Evolutionary conservation across 2,329 filamentous ascomycete species (phyloP), one percentile per base, ranked within the genome.

Genomic region (Microdochium trichocladiopsis): DNA sequence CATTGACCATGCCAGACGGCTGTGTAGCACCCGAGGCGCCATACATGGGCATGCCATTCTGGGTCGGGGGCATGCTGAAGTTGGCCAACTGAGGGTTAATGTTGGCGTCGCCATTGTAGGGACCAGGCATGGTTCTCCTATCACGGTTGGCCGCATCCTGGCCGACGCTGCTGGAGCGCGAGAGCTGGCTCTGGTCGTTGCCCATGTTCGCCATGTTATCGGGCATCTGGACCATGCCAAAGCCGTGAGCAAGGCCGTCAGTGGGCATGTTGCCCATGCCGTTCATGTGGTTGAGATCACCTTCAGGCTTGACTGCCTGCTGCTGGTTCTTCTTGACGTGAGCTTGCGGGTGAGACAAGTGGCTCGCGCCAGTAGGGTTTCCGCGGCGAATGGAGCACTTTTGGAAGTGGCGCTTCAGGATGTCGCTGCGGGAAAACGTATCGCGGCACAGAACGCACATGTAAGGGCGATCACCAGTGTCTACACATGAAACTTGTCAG

Each of bases 361-460:
- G 94, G 66, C 89, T 96, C 57, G 90, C 90, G 61, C 92, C 92
- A 16, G 91, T 96, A 51, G 94, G 93, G 72, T 97, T 97, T 53
- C 94, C 94, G 67, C 94, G 87, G 63, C 94, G 86, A 59, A 96
- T 90, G 37, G 94, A 96, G 75, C 94, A 99, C 77, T 99, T 99
- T 72, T 96, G 92, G 74, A 97, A 99, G 74, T 99, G 94, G 59
- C 94, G 90, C 79, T 99, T 99, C 64, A 99, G 76, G 59, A 99
- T 97, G 68, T 99, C 94, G 78, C 91, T 96, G 69, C 94, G 87
- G 49, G 90, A 96, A 73, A 99, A 99, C 31, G 92, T 97, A 72
- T 97, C 94, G 70, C 94, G 91, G 78, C 94, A 99, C 50, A 99
- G 79, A 59, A 95, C 90, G 74, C 94, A 99, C 84, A 95, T 95